Conservation (phyloP, 2,329 filamentous ascomycete species). For the Lasiodiplodia citricola region DNA sequence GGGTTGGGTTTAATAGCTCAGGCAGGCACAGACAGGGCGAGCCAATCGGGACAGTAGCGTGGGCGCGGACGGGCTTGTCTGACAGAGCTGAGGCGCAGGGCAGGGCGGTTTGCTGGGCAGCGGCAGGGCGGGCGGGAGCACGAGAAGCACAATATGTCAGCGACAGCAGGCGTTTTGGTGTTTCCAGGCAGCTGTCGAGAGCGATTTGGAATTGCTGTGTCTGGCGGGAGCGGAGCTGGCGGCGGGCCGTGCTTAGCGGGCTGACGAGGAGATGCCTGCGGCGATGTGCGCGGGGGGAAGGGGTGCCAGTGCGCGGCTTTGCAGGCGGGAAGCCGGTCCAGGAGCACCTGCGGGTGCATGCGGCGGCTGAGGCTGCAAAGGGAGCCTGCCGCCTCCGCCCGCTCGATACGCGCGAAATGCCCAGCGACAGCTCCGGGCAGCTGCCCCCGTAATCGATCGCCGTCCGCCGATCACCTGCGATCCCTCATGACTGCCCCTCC, state of each 20-base stretch:
- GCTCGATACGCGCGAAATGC: no score
- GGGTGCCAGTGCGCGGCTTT: background rate
- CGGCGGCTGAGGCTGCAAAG: background rate
- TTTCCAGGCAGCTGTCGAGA: conserved; percentile 17
- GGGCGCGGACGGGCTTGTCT: conserved; percentile 12
- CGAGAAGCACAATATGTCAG: conserved; percentile 19
- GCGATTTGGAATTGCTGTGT: conserved; percentile 23
- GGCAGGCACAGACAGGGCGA: conserved; percentile 3
- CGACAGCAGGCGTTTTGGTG: conserved; percentile 22
- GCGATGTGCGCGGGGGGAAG: background rate
- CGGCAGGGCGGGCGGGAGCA: background rate
- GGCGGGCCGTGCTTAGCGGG: conserved; percentile 16
- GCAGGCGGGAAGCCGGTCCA: no score
- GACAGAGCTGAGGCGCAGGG: conserved; percentile 26
- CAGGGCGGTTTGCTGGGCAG: conserved; percentile 1
- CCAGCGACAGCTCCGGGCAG: no score
- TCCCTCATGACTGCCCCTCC: background rate
- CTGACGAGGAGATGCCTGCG: background rate
- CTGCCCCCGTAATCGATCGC: no score
- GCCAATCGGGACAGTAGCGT: conserved; percentile 22
- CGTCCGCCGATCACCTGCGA: no score
- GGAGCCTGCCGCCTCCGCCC: no score
- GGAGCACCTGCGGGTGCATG: background rate
- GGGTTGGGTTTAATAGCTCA: conserved; percentile 22
- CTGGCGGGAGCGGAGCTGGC: conserved; percentile 11